Evolutionary conservation across 116 monocot species (phyloP).

Genomic region (Posidonia oceanica): DNA sequence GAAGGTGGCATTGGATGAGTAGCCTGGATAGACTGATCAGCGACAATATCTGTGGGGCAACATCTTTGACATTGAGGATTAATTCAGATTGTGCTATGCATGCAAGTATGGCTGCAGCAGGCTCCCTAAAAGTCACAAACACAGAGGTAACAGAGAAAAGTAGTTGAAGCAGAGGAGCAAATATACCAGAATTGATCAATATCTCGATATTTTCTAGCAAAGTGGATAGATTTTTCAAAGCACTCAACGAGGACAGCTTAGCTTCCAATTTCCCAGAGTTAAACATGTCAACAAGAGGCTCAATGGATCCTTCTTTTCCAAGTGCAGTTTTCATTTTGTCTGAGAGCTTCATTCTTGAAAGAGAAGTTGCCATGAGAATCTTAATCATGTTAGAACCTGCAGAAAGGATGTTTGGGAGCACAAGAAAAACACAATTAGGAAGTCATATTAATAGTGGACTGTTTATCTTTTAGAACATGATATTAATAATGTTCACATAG

Average conservation of each 20-base stretch:
- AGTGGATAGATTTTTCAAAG: conserved; percentile 50
- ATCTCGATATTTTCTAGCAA: conserved; percentile 26
- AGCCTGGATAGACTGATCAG: conserved; percentile 59
- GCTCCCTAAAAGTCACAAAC: conserved; percentile 63
- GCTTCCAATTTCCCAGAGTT: conserved; percentile 62
- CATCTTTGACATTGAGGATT: conserved; percentile 41
- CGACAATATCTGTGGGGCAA: conserved; percentile 55
- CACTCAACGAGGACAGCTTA: conserved; percentile 51
- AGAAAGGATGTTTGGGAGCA: too few relatives aligned
- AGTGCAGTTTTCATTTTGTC: conserved; percentile 52
- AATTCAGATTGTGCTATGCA: conserved; percentile 42
- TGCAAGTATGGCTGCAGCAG: conserved; percentile 61
- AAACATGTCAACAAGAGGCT: conserved; percentile 63
- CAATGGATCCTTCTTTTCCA: too few relatives aligned
- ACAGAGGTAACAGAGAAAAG: conserved; percentile 89
- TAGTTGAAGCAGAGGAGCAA: conserved; percentile 49
- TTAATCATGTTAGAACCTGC: too few relatives aligned
- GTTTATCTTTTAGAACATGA: too few relatives aligned
- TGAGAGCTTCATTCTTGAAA: conserved; percentile 62
- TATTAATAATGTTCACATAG: too few relatives aligned
- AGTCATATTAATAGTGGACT: too few relatives aligned
- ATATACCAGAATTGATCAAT: conserved; percentile 48
- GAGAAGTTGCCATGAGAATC: too few relatives aligned
- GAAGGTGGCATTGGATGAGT: conserved; percentile 44
- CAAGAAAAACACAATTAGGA: too few relatives aligned